Percentiles rank a stretch among this genome's conserved stretches.
These are phyloP conservation scores for Boletus smithii DNA, from an alignment of 1,284 basidiomycete species.

Conservation along the genomic window DNA sequence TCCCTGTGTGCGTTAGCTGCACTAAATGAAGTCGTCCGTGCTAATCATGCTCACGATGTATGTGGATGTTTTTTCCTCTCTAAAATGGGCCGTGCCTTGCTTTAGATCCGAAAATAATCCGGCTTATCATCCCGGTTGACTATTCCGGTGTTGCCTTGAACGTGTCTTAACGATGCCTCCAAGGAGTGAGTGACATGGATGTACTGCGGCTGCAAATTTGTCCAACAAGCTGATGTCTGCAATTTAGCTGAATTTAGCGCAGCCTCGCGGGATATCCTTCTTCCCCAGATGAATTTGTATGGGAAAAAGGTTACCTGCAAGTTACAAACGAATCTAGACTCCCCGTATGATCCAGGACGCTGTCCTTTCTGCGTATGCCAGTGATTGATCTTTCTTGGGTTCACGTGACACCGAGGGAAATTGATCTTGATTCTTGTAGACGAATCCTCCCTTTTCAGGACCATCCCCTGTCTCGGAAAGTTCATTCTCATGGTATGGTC, in stretches of 20 bases:
- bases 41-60: not conserved
- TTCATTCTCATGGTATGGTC: not conserved
- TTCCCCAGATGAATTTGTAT: not conserved
- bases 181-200: not conserved
- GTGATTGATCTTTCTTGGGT: not conserved
- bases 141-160: not conserved
- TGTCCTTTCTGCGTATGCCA: not conserved
- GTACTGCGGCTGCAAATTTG: too few relatives aligned
- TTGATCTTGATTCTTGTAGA: not conserved
- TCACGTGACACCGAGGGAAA: not conserved
- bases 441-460: not conserved
- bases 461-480: not conserved
- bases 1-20: not conserved
- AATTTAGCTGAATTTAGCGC: not conserved
- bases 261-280: not conserved
- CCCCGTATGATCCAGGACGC: not conserved
- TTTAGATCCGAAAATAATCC: not conserved
- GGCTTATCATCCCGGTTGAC: too few relatives aligned
- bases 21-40: not conserved
- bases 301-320: conserved; percentile 1
- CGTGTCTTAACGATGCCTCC: not conserved
- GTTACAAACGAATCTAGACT: not conserved
- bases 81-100: not conserved
- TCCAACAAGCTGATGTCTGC: not conserved
- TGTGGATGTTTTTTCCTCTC: not conserved